These are phyloP conservation scores for Madurella fahalii DNA, from an alignment of 2,329 filamentous ascomycete species.

Conservation along the genomic window DNA sequence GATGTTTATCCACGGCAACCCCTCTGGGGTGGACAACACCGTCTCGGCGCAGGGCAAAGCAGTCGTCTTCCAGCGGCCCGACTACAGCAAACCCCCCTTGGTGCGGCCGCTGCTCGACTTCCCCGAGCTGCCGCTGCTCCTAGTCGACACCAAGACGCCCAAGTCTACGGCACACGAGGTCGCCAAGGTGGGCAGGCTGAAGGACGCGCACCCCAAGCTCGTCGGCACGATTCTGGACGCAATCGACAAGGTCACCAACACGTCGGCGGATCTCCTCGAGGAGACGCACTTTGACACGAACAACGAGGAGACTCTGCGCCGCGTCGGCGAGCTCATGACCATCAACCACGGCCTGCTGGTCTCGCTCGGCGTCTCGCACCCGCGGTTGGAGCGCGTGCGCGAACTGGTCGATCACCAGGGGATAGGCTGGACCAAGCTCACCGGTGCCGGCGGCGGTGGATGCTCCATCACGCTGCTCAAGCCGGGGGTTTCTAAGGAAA, in stretches of 20 bases:
- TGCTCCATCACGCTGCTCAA: conserved; percentile 90
- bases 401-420: conserved; percentile 85
- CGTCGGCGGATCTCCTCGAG: conserved; percentile 51
- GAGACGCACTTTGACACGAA: conserved; percentile 64
- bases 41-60: conserved; percentile 91
- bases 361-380: conserved; percentile 91
- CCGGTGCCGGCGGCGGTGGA: conserved; percentile 89
- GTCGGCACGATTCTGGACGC: conserved; percentile 78
- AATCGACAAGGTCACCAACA: conserved; percentile 68
- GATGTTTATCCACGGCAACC: conserved; percentile 96
- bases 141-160: conserved; percentile 84
- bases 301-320: conserved; percentile 60
- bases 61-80: conserved; percentile 78
- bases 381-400: conserved; percentile 83
- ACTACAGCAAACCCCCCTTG: conserved; percentile 71
- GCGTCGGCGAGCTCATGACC: conserved; percentile 81
- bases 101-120: conserved; percentile 81
- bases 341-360: conserved; percentile 92
- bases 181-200: conserved; percentile 74
- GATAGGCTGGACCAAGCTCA: conserved; percentile 96
- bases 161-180: conserved; percentile 86
- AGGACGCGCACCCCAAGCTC: conserved; percentile 67
- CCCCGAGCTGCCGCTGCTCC: conserved; percentile 82
- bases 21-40: conserved; percentile 95
- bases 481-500: conserved; percentile 54